Conservation (phyloP, 257 asterid species). For the Solanum paucissectum region DNA sequence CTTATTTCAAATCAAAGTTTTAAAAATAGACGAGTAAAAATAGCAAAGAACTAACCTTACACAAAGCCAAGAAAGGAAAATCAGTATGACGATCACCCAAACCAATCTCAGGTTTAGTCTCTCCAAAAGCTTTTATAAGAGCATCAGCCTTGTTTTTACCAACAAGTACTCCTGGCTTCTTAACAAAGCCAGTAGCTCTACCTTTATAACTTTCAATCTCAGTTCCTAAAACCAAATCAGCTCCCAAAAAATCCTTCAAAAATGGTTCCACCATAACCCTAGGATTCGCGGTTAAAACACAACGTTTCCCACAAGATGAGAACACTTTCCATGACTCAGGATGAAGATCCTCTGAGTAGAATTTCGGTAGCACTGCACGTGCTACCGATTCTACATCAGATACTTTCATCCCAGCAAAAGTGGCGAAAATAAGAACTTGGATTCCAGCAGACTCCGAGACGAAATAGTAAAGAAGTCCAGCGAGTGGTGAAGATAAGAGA, state of each 20-base stretch:
- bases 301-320: slow-evolving; percentile 44
- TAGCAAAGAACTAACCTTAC: slow-evolving; percentile 27
- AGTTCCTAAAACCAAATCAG: slow-evolving; percentile 54
- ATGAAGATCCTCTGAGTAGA: slow-evolving; percentile 39
- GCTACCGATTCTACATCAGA: slow-evolving; percentile 42
- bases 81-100: slow-evolving; percentile 50
- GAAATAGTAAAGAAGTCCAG: slow-evolving; percentile 38
- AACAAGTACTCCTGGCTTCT: slow-evolving; percentile 37
- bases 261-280: slow-evolving; percentile 57
- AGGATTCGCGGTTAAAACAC: slow-evolving; percentile 53
- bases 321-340: slow-evolving; percentile 52
- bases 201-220: slow-evolving; percentile 35
- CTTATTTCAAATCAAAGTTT: not conserved
- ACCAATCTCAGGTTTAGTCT: slow-evolving; percentile 39
- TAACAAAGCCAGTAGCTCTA: slow-evolving; percentile 49
- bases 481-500: slow-evolving; percentile 35
- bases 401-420: slow-evolving; percentile 29
- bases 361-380: slow-evolving; percentile 44
- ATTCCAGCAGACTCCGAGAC: slow-evolving; percentile 52
- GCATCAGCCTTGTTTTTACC: slow-evolving; percentile 39
- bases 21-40: not conserved
- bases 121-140: slow-evolving; percentile 37
- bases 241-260: slow-evolving; percentile 45
- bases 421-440: slow-evolving; percentile 30
- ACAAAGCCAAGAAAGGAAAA: slow-evolving; percentile 38